Percentiles rank a stretch among this genome's conserved stretches.
Evolutionary conservation across 495 filamentous ascomycete genomes (phyloP).

Genomic region (Penicillium paradoxum): DNA sequence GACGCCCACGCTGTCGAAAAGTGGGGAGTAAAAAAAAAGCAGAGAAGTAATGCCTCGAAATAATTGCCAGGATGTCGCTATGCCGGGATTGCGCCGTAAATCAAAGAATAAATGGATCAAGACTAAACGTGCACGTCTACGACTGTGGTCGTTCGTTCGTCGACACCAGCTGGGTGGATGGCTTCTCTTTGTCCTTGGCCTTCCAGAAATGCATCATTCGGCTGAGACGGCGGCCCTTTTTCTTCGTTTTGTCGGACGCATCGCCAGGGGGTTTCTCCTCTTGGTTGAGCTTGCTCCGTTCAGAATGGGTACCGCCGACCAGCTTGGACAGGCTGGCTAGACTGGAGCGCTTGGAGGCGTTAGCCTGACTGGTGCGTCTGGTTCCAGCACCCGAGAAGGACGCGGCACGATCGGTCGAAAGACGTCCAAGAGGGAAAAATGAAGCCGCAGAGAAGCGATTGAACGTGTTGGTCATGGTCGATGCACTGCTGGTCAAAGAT

Average conservation of each 20-base stretch:
- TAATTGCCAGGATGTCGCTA: conserved; percentile 28
- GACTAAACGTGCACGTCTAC: conserved; percentile 10
- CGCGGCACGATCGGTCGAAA: conserved; percentile 57
- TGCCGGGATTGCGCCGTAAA: conserved; percentile 31
- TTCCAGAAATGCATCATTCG: conserved; percentile 85
- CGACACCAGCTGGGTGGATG: conserved; percentile 13
- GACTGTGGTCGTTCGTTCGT: conserved; percentile 22
- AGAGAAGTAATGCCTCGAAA: conserved; percentile 11
- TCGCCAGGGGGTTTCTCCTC: conserved; percentile 57
- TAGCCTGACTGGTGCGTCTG: conserved; percentile 47
- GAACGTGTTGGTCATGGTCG: conserved; percentile 67
- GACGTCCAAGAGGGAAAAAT: conserved; percentile 40
- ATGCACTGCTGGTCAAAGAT: conserved; percentile 80
- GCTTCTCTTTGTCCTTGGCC: conserved; percentile 46
- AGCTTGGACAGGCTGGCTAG: conserved; percentile 81
- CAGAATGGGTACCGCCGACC: conserved; percentile 69
- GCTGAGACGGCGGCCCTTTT: conserved; percentile 69
- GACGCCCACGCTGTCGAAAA: conserved; percentile 12
- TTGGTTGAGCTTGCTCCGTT: conserved; percentile 76
- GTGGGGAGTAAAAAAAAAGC: conserved; percentile 21
- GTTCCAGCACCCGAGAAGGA: conserved; percentile 64
- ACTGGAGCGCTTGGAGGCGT: conserved; percentile 64
- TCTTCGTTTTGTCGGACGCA: conserved; percentile 58
- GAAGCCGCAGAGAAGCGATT: conserved; percentile 41
- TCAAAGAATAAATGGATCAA: conserved; percentile 22